phyloP scores from a whole-genome alignment of 2,329 filamentous ascomycete genomes.

The Cordyceps tenuipes region DNA sequence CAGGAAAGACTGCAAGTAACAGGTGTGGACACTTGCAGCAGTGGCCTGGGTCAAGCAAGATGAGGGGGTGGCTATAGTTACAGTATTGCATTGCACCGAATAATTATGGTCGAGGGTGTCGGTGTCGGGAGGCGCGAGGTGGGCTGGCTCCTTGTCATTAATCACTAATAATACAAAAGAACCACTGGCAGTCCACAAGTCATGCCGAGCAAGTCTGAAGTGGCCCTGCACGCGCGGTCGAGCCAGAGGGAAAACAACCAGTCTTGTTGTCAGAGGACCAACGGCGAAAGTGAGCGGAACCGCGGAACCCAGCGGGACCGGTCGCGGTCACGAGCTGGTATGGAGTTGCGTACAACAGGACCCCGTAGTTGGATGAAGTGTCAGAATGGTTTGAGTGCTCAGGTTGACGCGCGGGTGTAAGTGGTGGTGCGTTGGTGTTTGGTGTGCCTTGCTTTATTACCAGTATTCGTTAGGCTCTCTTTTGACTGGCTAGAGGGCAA shows the following conservation, averaged over 20 bases:
- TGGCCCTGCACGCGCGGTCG: background rate
- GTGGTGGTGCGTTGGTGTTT: background rate
- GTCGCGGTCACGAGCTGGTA: background rate
- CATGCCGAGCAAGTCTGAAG: constrained; percentile 2
- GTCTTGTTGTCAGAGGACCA: background rate
- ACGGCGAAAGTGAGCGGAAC: constrained; percentile 5
- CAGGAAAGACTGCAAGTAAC: constrained; percentile 7
- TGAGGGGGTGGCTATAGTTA: constrained; percentile 17
- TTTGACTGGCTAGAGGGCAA: background rate
- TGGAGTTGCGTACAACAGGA: background rate
- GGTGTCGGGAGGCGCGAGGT: constrained; percentile 14
- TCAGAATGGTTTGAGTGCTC: constrained; percentile 10
- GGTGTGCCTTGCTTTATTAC: constrained; percentile 1
- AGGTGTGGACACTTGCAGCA: constrained; percentile 13
- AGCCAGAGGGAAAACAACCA: background rate
- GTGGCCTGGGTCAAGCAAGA: constrained; percentile 15
- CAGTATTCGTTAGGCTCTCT: background rate
- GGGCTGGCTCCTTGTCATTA: constrained; percentile 1
- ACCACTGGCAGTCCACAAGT: constrained; percentile 4
- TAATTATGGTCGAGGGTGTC: constrained; percentile 19
- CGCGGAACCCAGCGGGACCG: background rate
- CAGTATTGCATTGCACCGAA: constrained; percentile 20
- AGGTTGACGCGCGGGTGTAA: constrained; percentile 7
- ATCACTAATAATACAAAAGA: constrained; percentile 1
- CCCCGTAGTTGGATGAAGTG: constrained; percentile 5